Base-by-base conservation (phyloP, 176 grass and related monocot species). In the Eremochloa ophiuroides region DNA sequence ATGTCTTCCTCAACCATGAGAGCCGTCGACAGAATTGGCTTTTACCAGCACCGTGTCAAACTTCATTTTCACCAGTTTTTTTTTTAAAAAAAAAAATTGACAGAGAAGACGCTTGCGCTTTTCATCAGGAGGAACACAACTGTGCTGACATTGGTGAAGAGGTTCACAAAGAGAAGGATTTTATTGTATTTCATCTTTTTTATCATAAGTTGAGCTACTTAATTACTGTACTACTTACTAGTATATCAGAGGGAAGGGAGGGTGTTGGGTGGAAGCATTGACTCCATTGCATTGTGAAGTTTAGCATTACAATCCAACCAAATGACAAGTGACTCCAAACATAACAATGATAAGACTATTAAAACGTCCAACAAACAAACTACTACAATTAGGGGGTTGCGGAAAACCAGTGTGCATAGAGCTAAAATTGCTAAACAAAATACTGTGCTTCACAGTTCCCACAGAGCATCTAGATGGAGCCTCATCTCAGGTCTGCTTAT, bases 1-100 rank as follows among this genome's bases (percentile, higher is more conserved):
- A 91, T 61, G 40, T 94, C 89, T 65, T 87, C 83, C 28, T 91
- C 89, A 83, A 2, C 92, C 83, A 87, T 94, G 80, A 76, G 91
- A 94, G 39, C 92, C 89, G 78, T 91, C 92, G 6, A 89, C 79
- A 0, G 83, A 88, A 47, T 80, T 85, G 47, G 88, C 83, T 72
- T 86, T 91, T 27, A 94, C 66, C 7, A 73, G 51, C 51, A 23
- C 22, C 8, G 7, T 53, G 20, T 10, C 51, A 56, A n/a, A 56
- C 1, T 23, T 56, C 51, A 56, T 56, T 56, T 9, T 56, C 51
- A 56, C 7, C 51, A 23, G 48, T 9, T 53, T 53, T 53, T 23
- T 56, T 23, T n/a, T 18, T 47, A 17, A 47, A 47, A 4, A 48
- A 48, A 51, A 56, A n/a, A n/a, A n/a, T 8, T 25, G 56, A 1